phyloP scores from a whole-genome alignment of 2,329 filamentous ascomycete genomes.

The Penicillium sp. region DNA sequence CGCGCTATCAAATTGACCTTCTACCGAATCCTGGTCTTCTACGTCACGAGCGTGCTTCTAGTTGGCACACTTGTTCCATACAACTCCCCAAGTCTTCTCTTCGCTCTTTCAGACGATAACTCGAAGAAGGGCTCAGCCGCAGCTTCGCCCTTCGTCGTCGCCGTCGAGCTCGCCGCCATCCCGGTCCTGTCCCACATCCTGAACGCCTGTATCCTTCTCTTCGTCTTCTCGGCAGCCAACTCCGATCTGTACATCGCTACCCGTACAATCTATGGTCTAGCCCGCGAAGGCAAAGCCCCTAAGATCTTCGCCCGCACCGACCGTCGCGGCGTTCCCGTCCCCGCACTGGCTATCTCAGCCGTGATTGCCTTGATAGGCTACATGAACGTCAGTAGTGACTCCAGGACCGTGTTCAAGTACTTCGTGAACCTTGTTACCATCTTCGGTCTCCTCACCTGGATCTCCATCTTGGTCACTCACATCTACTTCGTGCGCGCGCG shows the following conservation, averaged over 20 bases:
- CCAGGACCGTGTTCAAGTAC: conserved; percentile 60
- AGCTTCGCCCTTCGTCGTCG: conserved; percentile 74
- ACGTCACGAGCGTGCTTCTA: conserved; percentile 70
- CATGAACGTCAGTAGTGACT: conserved; percentile 62
- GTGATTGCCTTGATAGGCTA: conserved; percentile 67
- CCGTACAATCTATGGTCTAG: conserved; percentile 70
- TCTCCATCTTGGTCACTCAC: conserved; percentile 67
- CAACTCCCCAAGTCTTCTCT: conserved; percentile 60
- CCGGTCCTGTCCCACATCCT: conserved; percentile 64
- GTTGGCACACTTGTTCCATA: conserved; percentile 77
- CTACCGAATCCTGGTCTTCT: conserved; percentile 80
- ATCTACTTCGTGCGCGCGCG: conserved; percentile 66
- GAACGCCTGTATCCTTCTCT: conserved; percentile 72
- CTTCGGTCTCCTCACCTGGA: conserved; percentile 66
- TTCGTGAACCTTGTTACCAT: conserved; percentile 69
- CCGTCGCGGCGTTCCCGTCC: conserved; percentile 68
- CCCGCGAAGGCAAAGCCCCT: conserved; percentile 70
- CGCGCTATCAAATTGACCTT: conserved; percentile 78
- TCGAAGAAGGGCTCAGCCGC: conserved; percentile 52
- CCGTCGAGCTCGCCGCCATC: conserved; percentile 65
- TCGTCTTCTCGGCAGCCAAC: conserved; percentile 76
- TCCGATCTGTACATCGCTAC: conserved; percentile 75
- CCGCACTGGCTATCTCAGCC: conserved; percentile 62
- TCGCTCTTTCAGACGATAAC: conserved; percentile 37
- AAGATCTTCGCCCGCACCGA: conserved; percentile 70